phyloP scores from a whole-genome alignment of 805 yeast genomes.

The Wickerhamomyces xylosicus region DNA sequence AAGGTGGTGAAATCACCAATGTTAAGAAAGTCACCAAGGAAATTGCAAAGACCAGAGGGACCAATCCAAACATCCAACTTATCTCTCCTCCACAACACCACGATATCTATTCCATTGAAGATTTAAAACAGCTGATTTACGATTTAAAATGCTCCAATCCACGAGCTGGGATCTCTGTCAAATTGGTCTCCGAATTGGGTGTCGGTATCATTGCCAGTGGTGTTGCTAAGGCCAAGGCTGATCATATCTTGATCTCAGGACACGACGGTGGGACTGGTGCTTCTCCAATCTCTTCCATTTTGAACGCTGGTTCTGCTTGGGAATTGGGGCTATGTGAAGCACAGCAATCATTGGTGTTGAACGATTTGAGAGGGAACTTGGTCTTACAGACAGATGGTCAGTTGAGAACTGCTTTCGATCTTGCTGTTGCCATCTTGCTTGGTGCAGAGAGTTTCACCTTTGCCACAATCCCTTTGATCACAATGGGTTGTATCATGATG shows the following conservation, averaged over 20 bases:
- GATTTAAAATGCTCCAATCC: slow-evolving; percentile 97
- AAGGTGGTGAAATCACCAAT: slow-evolving; percentile 78
- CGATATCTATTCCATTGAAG: slow-evolving; percentile 96
- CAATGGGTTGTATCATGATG: slow-evolving; percentile 97
- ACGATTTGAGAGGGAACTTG: slow-evolving; percentile 93
- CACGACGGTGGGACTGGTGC: slow-evolving; percentile 99
- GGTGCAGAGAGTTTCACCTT: slow-evolving; percentile 99
- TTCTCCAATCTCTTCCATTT: slow-evolving; percentile 93
- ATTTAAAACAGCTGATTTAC: slow-evolving; percentile 90
- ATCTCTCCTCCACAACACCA: slow-evolving; percentile 99
- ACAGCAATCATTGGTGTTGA: slow-evolving; percentile 91
- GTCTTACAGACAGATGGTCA: slow-evolving; percentile 98
- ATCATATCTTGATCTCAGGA: slow-evolving; percentile 90
- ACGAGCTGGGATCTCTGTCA: slow-evolving; percentile 92
- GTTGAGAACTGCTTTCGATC: slow-evolving; percentile 92
- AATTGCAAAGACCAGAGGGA: slow-evolving; percentile 92
- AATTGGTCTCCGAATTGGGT: slow-evolving; percentile 95
- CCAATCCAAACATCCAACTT: slow-evolving; percentile 93
- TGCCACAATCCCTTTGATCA: slow-evolving; percentile 94
- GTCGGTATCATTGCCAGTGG: slow-evolving; percentile 99
- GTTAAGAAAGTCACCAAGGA: slow-evolving; percentile 61
- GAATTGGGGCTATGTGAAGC: slow-evolving; percentile 97
- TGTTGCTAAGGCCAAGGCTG: slow-evolving; percentile 98
- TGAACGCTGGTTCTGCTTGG: slow-evolving; percentile 98
- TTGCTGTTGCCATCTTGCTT: slow-evolving; percentile 88